Conservation (phyloP, 2,329 filamentous ascomycete genomes). For the Sarocladiaceae sp. region DNA sequence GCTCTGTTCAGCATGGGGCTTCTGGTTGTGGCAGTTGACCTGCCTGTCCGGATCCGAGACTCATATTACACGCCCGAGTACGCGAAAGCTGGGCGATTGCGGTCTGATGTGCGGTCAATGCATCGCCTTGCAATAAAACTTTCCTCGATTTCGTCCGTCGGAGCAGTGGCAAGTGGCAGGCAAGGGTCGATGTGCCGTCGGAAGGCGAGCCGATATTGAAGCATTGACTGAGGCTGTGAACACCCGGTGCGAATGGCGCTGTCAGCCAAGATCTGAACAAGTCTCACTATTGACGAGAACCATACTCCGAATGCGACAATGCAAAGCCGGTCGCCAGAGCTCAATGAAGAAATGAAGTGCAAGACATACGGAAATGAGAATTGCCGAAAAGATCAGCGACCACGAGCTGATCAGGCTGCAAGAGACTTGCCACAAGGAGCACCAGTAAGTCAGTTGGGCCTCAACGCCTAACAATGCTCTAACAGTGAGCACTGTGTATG, state of each 20-base stretch:
- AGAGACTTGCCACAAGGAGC: background rate
- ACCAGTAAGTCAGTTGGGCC: background rate
- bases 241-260: too few species aligned
- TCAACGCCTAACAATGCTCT: background rate
- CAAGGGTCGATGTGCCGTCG: background rate
- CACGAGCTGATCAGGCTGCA: background rate
- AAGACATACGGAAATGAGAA: conserved; percentile 5
- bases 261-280: background rate
- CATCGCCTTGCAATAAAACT: background rate
- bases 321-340: too few species aligned
- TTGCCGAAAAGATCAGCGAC: background rate
- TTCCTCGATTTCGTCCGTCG: background rate
- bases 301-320: too few species aligned
- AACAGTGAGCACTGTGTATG: too few species aligned
- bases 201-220: conserved; percentile 6
- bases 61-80: background rate
- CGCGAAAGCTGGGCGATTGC: background rate
- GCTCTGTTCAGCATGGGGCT: too few species aligned
- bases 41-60: background rate
- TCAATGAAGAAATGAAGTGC: background rate
- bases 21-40: too few species aligned
- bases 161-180: background rate
- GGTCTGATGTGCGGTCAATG: background rate
- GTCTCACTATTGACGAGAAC: too few species aligned
- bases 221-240: background rate